Evolutionary conservation across 176 grass and related monocot species (phyloP), one percentile per base, ranked within the genome.

Genomic region (Triticum dicoccoides): DNA sequence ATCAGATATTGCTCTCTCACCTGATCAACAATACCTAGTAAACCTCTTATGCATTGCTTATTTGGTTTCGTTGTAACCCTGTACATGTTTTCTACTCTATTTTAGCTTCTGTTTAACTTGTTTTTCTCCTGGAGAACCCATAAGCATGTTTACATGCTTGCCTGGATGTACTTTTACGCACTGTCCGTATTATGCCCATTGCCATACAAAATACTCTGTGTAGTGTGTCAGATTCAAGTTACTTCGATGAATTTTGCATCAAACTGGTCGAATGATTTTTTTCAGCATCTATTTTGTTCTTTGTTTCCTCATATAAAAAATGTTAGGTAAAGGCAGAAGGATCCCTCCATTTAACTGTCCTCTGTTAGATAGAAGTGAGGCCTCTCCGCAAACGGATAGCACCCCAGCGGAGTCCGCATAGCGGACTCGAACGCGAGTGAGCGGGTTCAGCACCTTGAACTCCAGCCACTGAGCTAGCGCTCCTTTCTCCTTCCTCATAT

Each of bases 1-100:
- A 58, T 89, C 92, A 9, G 92, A 94, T 77, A 89, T 88, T 25
- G 76, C 87, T 64, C 81, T 94, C 78, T 94, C 92, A 85, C 89
- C 89, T 63, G 89, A 90, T 83, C 87, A 84, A 45, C 84, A 27
- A 41, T 89, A 83, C 68, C 82, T 94, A 87, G 92, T 94, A 81
- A 87, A 86, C 45, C 47, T 51, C 23, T 39, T 75, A 35, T 51
- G 21, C 39, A 37, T 74, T 69, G 7, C 52, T 56, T 42, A 20
- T 32, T 79, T 44, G 75, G n/a, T n/a, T 23, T 29, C 3, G 8
- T 61, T 44, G 3, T 14, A 29, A 32, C 62, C 14, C 41, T 62
- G 6, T 21, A 21, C 20, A 59, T 59, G 18, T 8, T 59, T 59
- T 59, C 3, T 59, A 59, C 56, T 9, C 56, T 3, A 59, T 20